Evolutionary conservation across 352 stramenopile species (phyloP), one percentile per base, ranked within the genome.

Genomic region (Globisporangium sylvaticum): DNA sequence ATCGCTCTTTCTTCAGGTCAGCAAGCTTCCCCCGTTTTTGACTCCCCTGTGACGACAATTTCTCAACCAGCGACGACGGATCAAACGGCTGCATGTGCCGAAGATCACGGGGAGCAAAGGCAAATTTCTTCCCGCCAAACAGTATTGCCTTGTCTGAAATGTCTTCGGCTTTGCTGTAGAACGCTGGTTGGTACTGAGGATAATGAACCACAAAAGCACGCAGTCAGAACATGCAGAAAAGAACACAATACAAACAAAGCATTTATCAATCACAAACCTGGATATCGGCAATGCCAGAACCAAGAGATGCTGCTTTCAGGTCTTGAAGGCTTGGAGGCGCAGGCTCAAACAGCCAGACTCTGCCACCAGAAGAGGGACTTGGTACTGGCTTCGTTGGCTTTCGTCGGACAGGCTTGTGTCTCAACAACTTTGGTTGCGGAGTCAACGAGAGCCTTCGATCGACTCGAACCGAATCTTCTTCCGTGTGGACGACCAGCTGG

Each of bases 81-180:
- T 91, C 65, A 68, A 92, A 96, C 8, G 37, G 22, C 2, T 37
- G 55, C 10, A 88, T 61, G 57, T 88, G 73, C 1, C 29, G 69
- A 6, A 76, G 37, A 64, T 75, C 77, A 0, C 72, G 70, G 1
- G 75, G 68, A 6, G 62, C 62, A 70, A 95, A 91, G 24, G 80
- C 66, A 50, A 91, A 90, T 39, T 88, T 89, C 44, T 84, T 77
- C 6, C 88, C 86, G 48, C 81, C 87, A 72, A 92, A 96, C 6
- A 93, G 63, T 57, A 94, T 76, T 2, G 83, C 62, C 68, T 92
- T 91, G 0, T 83, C 76, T 14, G 88, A 86, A 20, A 92, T 88
- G 66, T 96, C 84, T 4, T 66, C 59, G 15, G 60, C 46, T 14
- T 74, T 69, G 32, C 82, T 89, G 53, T 89, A 96, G 62, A 78